Evolutionary conservation across 768 basidiomycete genomes (phyloP), one percentile per base, ranked within the genome.

Genomic region (Pluteus cervinus): DNA sequence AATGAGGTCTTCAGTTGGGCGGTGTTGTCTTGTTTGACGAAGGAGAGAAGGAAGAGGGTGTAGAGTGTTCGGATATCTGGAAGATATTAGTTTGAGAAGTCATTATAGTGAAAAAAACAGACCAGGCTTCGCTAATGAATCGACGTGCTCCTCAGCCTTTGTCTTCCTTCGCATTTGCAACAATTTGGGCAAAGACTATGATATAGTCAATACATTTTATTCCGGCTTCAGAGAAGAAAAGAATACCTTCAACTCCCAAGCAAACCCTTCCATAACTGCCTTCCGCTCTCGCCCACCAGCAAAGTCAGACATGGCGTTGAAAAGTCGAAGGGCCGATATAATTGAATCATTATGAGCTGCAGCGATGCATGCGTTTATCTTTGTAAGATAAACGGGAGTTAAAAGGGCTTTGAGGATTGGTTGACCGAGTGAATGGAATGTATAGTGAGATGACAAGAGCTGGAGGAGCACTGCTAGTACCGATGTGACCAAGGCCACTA

Each of bases 31-130:
- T 54, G 51, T 29, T 76, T 68, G 29, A 90, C 59, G 53, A 90
- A 85, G 0, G 85, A 83, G 10, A 89, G 66, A 10, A 90, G 62
- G 47, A 92, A 78, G 1, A 80, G 59, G 25, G 89, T 54, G 33
- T 82, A 87, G 4, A 83, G 65, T 0, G 86, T 86, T 24, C 89
- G 74, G 30, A 92, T 90, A 55, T 92, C 90, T 84, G 28, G n/a
- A 14, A 24, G 20, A 29, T 16, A 18, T 14, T 5, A 17, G 6
- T 3, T 4, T 17, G 11, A 11, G 4, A 12, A n/a, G 21, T 8
- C 7, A 21, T 33, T 7, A 5, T 14, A 22, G 29, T 7, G 22
- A 3, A 9, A 16, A 32, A 18, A 41, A 40, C 68, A 24, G 31
- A 79, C 85, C 85, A 46, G 86, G 85, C 50, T 68, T 66, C 0